phyloP scores from a whole-genome alignment of 2,329 filamentous ascomycete genomes.

The Aspergillus oerlinghausenensis region DNA sequence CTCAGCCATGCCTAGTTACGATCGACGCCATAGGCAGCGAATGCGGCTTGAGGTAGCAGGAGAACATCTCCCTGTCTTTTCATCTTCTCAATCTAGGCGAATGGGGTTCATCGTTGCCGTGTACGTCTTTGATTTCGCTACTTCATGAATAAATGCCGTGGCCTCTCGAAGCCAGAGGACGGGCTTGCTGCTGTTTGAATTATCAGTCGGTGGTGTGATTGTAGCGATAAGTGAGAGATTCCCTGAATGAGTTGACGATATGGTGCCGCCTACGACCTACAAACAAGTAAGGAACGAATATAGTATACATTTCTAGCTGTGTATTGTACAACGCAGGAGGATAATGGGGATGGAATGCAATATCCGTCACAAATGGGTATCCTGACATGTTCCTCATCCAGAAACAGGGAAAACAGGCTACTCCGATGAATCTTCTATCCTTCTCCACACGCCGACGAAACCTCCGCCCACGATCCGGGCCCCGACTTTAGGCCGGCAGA shows the following conservation, averaged over 20 bases:
- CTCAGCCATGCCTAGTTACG: slow-evolving; percentile 21
- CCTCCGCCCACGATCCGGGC: slow-evolving; percentile 45
- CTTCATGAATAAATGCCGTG: neutral
- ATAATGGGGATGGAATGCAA: neutral
- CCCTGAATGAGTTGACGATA: neutral
- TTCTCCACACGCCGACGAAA: slow-evolving; percentile 49
- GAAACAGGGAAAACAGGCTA: slow-evolving; percentile 3
- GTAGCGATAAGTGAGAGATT: neutral
- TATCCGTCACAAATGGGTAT: slow-evolving; percentile 3
- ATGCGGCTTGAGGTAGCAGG: slow-evolving; percentile 2
- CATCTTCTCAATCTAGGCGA: slow-evolving; percentile 11
- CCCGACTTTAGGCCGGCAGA: slow-evolving; percentile 52
- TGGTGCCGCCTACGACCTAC: neutral
- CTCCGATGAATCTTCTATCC: slow-evolving; percentile 30
- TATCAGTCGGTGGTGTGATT: neutral
- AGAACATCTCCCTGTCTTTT: slow-evolving; percentile 5
- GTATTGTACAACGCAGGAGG: slow-evolving; percentile 4
- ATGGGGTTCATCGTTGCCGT: slow-evolving; percentile 25
- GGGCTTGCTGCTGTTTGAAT: neutral
- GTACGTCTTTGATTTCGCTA: slow-evolving; percentile 15
- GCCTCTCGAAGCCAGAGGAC: neutral
- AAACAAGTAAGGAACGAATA: neutral
- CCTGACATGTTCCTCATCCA: neutral
- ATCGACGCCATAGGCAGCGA: neutral
- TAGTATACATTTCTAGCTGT: neutral